Percentiles rank a stretch among this genome's conserved stretches.
These are phyloP conservation scores for Glaciozyma antarctica DNA, from an alignment of 768 basidiomycete genomes.

Conservation along the genomic window DNA sequence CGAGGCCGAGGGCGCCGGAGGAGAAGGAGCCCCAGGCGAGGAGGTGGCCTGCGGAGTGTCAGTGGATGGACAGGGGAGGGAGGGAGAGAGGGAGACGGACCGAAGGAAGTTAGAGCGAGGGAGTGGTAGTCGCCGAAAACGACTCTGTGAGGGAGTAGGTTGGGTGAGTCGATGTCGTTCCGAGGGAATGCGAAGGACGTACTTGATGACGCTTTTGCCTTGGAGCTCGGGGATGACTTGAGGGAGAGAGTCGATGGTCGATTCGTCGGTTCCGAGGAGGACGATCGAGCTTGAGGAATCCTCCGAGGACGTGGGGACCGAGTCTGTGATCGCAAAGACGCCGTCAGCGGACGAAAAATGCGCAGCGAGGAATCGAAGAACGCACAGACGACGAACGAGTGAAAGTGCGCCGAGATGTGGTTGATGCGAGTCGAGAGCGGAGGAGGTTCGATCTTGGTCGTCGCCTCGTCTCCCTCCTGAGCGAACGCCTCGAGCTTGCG, in stretches of 20 bases:
- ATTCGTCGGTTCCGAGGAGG: background rate
- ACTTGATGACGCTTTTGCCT: constrained; percentile 57
- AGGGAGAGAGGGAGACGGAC: constrained; percentile 69
- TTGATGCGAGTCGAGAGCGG: constrained; percentile 29
- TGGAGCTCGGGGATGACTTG: constrained; percentile 62
- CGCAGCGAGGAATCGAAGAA: background rate
- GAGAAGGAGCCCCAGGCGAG: constrained; percentile 40
- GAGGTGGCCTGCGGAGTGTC: constrained; percentile 3
- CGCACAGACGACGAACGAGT: constrained; percentile 57
- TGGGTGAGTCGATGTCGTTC: background rate
- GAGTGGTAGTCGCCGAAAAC: constrained; percentile 88
- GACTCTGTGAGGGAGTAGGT: constrained; percentile 46
- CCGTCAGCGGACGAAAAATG: background rate
- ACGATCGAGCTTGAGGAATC: constrained; percentile 36
- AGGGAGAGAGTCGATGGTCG: background rate
- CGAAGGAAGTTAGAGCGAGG: constrained; percentile 68
- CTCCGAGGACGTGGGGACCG: constrained; percentile 56
- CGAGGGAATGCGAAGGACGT: background rate
- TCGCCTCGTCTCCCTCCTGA: constrained; percentile 15
- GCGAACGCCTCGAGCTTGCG: background rate
- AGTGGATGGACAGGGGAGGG: background rate
- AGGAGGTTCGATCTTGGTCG: constrained; percentile 5
- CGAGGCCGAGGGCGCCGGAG: constrained; percentile 73
- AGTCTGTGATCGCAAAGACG: constrained; percentile 4
- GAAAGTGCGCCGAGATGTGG: constrained; percentile 75